phyloP scores from a whole-genome alignment of 2,329 filamentous ascomycete genomes.

The Berkeleyomyces rouxiae region DNA sequence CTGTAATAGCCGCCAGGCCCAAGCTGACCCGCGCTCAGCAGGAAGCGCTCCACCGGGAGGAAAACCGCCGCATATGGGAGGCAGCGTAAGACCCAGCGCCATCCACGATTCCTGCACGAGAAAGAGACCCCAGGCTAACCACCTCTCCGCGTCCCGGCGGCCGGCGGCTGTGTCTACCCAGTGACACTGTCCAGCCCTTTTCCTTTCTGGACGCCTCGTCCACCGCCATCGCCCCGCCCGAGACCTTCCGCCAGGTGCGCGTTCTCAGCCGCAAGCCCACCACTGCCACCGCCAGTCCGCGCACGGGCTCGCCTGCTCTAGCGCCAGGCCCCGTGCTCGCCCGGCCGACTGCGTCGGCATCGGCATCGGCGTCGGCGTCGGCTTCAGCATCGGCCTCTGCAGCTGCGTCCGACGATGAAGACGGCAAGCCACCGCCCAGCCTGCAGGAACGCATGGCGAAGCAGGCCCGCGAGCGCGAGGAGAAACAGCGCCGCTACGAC shows the following conservation, averaged over 20 bases:
- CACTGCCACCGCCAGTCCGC: slow-evolving; percentile 34
- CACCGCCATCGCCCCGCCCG: slow-evolving; percentile 29
- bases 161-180: slow-evolving; percentile 21
- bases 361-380: neutral
- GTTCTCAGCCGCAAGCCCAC: slow-evolving; percentile 70
- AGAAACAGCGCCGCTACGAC: slow-evolving; percentile 81
- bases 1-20: slow-evolving; percentile 22
- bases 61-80: slow-evolving; percentile 76
- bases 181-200: slow-evolving; percentile 57
- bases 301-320: neutral
- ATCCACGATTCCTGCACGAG: neutral
- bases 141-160: neutral
- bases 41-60: slow-evolving; percentile 62
- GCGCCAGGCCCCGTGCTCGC: neutral
- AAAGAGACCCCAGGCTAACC: neutral
- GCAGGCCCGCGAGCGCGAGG: slow-evolving; percentile 64
- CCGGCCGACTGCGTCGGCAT: neutral
- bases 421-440: slow-evolving; percentile 42
- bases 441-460: slow-evolving; percentile 61
- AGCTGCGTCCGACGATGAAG: slow-evolving; percentile 44
- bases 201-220: slow-evolving; percentile 56
- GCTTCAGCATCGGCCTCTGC: neutral
- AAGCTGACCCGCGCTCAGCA: slow-evolving; percentile 57
- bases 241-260: slow-evolving; percentile 70
- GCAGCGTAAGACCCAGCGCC: slow-evolving; percentile 44